phyloP scores from a whole-genome alignment of 768 basidiomycete genomes.

The Cubamyces sp. region DNA sequence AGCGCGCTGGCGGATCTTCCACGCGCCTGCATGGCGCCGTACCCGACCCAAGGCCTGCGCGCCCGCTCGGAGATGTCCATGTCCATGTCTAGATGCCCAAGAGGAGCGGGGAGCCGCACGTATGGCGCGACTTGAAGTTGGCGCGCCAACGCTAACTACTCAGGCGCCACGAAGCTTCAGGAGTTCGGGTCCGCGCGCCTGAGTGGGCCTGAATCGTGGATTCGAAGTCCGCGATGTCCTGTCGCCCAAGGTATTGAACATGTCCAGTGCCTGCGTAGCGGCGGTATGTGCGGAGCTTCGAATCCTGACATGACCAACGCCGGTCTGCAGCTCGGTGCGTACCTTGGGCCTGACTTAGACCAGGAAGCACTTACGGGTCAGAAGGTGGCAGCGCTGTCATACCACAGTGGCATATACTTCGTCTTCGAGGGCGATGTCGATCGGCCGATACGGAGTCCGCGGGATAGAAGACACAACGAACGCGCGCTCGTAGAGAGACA shows the following conservation, averaged over 20 bases:
- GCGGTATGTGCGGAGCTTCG: not conserved
- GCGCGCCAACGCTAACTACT: too few relatives aligned
- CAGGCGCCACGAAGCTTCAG: slow-evolving; percentile 13
- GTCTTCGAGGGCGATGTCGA: not conserved
- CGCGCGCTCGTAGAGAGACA: not conserved
- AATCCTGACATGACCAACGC: not conserved
- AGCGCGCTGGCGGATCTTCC: not conserved
- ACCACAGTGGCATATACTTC: too few relatives aligned
- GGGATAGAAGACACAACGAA: not conserved
- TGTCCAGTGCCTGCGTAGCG: slow-evolving; percentile 8
- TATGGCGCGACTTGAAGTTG: too few relatives aligned
- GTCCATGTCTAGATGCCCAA: too few relatives aligned
- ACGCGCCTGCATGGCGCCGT: not conserved
- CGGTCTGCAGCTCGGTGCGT: not conserved
- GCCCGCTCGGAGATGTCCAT: slow-evolving; percentile 5
- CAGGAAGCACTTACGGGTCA: too few relatives aligned
- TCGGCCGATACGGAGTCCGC: not conserved
- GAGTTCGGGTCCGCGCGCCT: not conserved
- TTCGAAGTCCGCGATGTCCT: slow-evolving; percentile 12
- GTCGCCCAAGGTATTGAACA: too few relatives aligned
- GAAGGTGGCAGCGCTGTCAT: too few relatives aligned
- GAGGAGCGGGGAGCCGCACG: too few relatives aligned
- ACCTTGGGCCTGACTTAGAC: not conserved
- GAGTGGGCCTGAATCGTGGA: not conserved
- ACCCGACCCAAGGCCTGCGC: not conserved